Base-by-base conservation (phyloP, 371 early-diverging fungal species). In the Synchytrium microbalum region DNA sequence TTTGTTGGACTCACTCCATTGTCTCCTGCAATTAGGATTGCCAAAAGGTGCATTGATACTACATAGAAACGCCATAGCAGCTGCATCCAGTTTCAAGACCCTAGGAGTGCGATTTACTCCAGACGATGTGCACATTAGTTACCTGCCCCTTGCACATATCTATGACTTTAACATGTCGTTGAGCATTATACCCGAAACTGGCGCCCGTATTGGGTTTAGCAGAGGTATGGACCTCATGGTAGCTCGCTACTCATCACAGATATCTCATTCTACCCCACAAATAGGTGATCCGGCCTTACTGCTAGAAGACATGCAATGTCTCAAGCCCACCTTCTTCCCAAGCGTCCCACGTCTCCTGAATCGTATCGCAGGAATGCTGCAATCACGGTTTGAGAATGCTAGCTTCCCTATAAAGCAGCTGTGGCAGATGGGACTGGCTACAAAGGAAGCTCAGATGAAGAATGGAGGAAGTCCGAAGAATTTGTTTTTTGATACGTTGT, bases 341-440 rank as follows among this genome's bases (percentile, higher is more conserved):
- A 84, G 88, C 25, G 96, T 98, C 19, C 97, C 98, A 1, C 78
- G 96, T 14, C 79, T 96, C 58, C 78, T 95, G 59, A 94, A 93
- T 81, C 78, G 92, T 23, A 83, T 98, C 65, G 55, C 67, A 26
- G 63, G 66, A 10, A 83, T 84, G 5, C 75, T 80, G 27, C 86
- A 90, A 0, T 79, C 71, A 10, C 67, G 95, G 23, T 88, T 93
- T 62, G 80, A 79, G 32, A 69, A 67, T 8, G 93, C 91, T 2
- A n/a, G n/a, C n/a, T n/a, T n/a, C n/a, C n/a, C n/a, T n/a, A n/a
- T n/a, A n/a, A n/a, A n/a, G n/a, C n/a, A n/a, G n/a, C n/a, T n/a
- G n/a, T n/a, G n/a, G n/a, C n/a, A n/a, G n/a, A n/a, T n/a, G n/a
- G n/a, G n/a, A n/a, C 59, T 86, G 26, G 64, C 66, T 32, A 78